Conservation (phyloP, 2,329 filamentous ascomycete species). For the Biscogniauxia sp. region DNA sequence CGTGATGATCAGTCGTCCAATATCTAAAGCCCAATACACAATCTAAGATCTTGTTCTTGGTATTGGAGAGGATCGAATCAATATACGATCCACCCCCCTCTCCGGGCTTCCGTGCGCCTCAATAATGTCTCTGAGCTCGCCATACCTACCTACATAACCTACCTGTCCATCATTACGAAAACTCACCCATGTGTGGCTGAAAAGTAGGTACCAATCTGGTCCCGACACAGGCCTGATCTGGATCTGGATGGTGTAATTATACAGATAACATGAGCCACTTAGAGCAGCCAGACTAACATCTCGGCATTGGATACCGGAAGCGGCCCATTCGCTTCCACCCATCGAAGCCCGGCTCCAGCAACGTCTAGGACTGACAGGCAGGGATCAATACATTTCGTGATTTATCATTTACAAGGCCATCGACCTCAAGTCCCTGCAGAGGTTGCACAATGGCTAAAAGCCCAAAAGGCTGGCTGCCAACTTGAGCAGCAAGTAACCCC, state of each 20-base stretch:
- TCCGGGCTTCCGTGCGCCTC: not conserved
- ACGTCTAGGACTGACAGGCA: not conserved
- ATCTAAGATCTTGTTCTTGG: not conserved
- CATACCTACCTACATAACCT: too few relatives aligned
- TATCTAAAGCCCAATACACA: not conserved
- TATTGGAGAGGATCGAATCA: not conserved
- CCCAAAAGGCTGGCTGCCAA: slow-evolving; percentile 9
- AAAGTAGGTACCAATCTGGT: not conserved
- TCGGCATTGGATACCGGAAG: not conserved
- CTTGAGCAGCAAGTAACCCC: slow-evolving; percentile 14
- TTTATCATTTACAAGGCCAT: not conserved
- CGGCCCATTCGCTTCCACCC: not conserved
- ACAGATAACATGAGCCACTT: not conserved
- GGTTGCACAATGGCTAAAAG: slow-evolving; percentile 17
- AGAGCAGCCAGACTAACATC: not conserved
- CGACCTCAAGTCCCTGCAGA: slow-evolving; percentile 9
- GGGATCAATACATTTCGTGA: not conserved
- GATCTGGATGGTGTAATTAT: not conserved
- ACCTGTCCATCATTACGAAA: not conserved
- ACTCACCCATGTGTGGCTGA: not conserved
- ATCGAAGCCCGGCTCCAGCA: not conserved
- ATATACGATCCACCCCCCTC: not conserved
- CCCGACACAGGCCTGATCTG: not conserved
- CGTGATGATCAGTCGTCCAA: not conserved
- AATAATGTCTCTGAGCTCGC: not conserved